Evolutionary conservation across 2,329 filamentous ascomycete genomes (phyloP).

Genomic region (Phaeosphaeria sp.): DNA sequence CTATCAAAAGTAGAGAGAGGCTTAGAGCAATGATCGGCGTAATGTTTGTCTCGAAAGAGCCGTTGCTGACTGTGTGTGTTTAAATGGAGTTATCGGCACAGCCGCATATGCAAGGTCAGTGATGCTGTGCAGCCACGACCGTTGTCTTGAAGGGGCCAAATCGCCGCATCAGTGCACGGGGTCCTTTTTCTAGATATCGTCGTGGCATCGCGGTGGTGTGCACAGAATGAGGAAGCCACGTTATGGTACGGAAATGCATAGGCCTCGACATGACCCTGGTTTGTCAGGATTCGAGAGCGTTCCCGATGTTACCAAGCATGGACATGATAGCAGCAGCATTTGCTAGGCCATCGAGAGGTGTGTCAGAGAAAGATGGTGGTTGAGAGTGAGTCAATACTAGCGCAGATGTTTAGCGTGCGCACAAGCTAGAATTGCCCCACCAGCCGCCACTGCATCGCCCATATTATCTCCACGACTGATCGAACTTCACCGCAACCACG

Average conservation of each 20-base stretch:
- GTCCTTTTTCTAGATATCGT: not conserved
- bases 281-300: not conserved
- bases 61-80: not conserved
- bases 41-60: not conserved
- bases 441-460: constrained; percentile 22
- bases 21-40: not conserved
- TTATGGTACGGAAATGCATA: not conserved
- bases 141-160: not conserved
- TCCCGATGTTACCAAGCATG: not conserved
- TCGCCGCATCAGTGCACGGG: not conserved
- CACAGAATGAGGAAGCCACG: not conserved
- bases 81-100: not conserved
- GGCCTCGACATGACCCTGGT: not conserved
- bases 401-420: constrained; percentile 26
- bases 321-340: not conserved
- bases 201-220: not conserved
- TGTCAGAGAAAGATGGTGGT: not conserved
- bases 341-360: not conserved
- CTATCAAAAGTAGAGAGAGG: not conserved
- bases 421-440: constrained; percentile 23
- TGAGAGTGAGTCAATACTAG: constrained; percentile 20
- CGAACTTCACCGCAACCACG: not conserved
- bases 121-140: not conserved
- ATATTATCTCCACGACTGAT: constrained; percentile 17
- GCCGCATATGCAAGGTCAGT: not conserved